phyloP scores from a whole-genome alignment of 768 basidiomycete genomes.

The Xerocomellus amylosporus region DNA sequence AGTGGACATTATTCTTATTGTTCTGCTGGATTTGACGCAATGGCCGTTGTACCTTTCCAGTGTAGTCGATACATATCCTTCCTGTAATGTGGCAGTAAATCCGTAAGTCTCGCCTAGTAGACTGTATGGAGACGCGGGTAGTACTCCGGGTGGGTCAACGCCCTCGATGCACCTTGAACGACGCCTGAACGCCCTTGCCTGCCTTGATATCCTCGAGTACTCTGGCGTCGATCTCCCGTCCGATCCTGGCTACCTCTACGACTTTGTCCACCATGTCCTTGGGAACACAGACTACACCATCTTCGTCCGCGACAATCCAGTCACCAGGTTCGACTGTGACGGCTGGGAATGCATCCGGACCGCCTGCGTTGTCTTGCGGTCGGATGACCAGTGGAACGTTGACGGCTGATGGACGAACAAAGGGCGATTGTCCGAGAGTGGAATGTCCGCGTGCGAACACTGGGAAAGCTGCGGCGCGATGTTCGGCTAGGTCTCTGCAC shows the following conservation, averaged over 20 bases:
- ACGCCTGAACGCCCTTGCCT: slow-evolving; percentile 70
- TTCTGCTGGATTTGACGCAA: slow-evolving; percentile 20
- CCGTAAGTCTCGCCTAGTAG: background rate
- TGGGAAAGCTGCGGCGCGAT: slow-evolving; percentile 64
- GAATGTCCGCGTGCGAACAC: slow-evolving; percentile 82
- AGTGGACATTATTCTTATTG: slow-evolving; percentile 12
- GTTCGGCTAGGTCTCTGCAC: slow-evolving; percentile 82
- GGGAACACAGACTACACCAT: slow-evolving; percentile 86
- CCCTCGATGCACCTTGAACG: slow-evolving; percentile 77
- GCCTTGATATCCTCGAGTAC: slow-evolving; percentile 74
- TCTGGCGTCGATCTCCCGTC: slow-evolving; percentile 61
- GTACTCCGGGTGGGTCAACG: slow-evolving; percentile 27
- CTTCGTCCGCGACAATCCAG: slow-evolving; percentile 81
- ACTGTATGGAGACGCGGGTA: too few relatives aligned
- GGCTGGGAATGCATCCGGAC: slow-evolving; percentile 45
- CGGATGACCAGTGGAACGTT: slow-evolving; percentile 60
- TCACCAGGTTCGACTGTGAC: slow-evolving; percentile 70
- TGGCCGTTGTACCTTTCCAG: slow-evolving; percentile 6
- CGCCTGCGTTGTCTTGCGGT: slow-evolving; percentile 30
- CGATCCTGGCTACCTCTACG: slow-evolving; percentile 53
- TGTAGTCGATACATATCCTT: slow-evolving; percentile 21
- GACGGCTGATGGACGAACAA: slow-evolving; percentile 75
- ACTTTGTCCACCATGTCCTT: slow-evolving; percentile 51
- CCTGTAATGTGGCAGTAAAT: slow-evolving; percentile 18
- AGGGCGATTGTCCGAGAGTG: slow-evolving; percentile 82